Evolutionary conservation across 108 stramenopile species (phyloP), one percentile per base, ranked within the genome.

Genomic region (Thalassiosira profunda): DNA sequence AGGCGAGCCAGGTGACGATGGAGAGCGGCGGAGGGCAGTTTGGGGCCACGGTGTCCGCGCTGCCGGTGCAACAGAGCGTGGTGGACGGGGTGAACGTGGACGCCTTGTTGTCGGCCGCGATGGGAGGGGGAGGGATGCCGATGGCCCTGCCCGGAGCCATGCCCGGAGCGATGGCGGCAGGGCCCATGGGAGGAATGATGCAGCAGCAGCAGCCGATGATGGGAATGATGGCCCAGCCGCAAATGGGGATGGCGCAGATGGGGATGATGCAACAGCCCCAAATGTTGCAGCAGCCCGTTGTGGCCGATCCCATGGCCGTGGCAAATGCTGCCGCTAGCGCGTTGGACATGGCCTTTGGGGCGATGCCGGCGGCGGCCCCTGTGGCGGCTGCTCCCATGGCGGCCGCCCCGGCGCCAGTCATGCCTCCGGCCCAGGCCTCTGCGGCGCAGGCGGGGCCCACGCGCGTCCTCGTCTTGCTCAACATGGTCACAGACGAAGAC

Each of bases 401-500:
- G 15, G 33, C 36, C 29, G 15, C 54, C 21, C 9, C 48, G 42
- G 64, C 64, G 26, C 41, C 49, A 0, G 36, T 31, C 1, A 20
- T 7, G 53, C 25, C 24, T n/a, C 46, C 41, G 17, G 65, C 38
- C 38, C 0, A 31, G 33, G 17, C 54, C 55, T 12, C 65, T 9
- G 11, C 10, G 24, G n/a, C 49, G 21, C 59, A 42, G 40, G 33
- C 51, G n/a, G n/a, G 2, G 2, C 31, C 35, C 31, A 84, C 90
- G 18, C 77, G 94, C 9, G 83, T 98, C 45, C 79, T 99, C 36
- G 94, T 97, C 8, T 78, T 99, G 56, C 80, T 82, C 42, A 99
- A 99, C 79, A 99, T 99, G 99, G 96, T 99, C 0, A 83, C 83
- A 20, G 83, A 97, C 41, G 97, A 96, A 57, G 98, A 99, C 73